Evolutionary conservation across 805 yeast species (phyloP).

Genomic region (Metschnikowia bowlesiae): DNA sequence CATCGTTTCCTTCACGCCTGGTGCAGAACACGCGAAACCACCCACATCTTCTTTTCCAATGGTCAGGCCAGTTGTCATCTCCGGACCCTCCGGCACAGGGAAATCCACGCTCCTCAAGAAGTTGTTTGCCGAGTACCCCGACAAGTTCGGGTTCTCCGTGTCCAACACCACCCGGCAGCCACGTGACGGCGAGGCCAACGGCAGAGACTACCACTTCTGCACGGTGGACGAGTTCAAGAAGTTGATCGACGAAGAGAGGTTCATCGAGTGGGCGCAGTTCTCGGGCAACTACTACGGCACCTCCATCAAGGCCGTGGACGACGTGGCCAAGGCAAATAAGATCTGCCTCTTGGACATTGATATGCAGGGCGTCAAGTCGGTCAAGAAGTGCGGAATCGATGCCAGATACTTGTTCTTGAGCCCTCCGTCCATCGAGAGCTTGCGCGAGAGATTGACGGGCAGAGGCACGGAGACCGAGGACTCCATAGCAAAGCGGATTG

Average conservation of each 20-base stretch:
- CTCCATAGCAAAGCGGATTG: conserved; percentile 74
- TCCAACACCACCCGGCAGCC: conserved; percentile 92
- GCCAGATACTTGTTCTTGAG: conserved; percentile 85
- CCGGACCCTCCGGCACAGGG: conserved; percentile 97
- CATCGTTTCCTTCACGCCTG: too few species aligned
- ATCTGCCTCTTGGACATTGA: conserved; percentile 94
- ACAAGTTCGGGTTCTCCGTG: conserved; percentile 86
- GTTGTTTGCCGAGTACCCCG: conserved; percentile 86
- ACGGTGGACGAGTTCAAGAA: conserved; percentile 75
- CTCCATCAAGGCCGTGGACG: conserved; percentile 76
- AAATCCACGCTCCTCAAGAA: conserved; percentile 90
- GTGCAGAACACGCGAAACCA: not conserved
- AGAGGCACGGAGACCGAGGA: conserved; percentile 97
- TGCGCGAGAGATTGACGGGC: conserved; percentile 68
- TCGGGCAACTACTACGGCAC: conserved; percentile 98
- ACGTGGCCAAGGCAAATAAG: conserved; percentile 58
- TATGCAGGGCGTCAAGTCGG: conserved; percentile 97
- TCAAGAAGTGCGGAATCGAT: conserved; percentile 73
- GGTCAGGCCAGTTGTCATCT: conserved; percentile 83
- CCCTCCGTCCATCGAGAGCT: conserved; percentile 85
- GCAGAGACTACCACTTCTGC: conserved; percentile 84
- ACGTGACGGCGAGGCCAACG: conserved; percentile 85
- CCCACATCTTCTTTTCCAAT: conserved; percentile 7
- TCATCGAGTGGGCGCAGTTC: conserved; percentile 97
- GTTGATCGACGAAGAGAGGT: conserved; percentile 68